Evolutionary conservation across 495 filamentous ascomycete species (phyloP), one percentile per base, ranked within the genome.

Genomic region (Penicillium silybi): DNA sequence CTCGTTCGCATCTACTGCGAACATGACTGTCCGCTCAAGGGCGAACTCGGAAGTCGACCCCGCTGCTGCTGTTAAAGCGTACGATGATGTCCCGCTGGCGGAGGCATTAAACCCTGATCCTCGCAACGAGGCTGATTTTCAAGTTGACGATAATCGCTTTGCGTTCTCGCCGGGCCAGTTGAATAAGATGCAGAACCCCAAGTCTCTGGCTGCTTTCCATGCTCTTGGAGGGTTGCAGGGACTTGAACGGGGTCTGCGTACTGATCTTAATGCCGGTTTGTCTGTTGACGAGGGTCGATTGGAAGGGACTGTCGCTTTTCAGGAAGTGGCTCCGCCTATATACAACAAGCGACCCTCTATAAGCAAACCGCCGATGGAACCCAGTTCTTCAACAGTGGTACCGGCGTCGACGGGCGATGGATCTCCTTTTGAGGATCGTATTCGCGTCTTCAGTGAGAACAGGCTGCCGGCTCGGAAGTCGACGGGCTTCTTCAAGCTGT

Each of bases 151-250:
- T 50, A 90, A 86, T 56, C 81, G 80, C 3, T 91, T 90, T 58
- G 85, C 84, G 34, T 90, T 83, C 57, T 83, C 77, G 9, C 81
- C 85, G 0, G 87, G 87, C 7, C 80, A 87, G 62, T 69, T 91
- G 41, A 85, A 83, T 60, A 91, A 90, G 59, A 78, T 88, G 71
- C 74, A 87, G 29, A 84, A 88, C 54, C 87, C 87, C 9, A 91
- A 91, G 66, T 88, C 79, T 44, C 66, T 89, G 15, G 74, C 85
- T 17, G 86, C 86, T 6, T 90, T 84, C 52, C 82, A 77, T 44
- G 80, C 81, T 29, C 67, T 90, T 6, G 87, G 87, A 42, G 87
- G 87, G 29, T 63, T 90, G 16, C 58, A 63, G 25, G 87, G 87
- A 0, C 62, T 91, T 48, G 85, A 87, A 59, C 80, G 75, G 47